Conservation (phyloP, 2,329 filamentous ascomycete species). For the Fusarium sp. region DNA sequence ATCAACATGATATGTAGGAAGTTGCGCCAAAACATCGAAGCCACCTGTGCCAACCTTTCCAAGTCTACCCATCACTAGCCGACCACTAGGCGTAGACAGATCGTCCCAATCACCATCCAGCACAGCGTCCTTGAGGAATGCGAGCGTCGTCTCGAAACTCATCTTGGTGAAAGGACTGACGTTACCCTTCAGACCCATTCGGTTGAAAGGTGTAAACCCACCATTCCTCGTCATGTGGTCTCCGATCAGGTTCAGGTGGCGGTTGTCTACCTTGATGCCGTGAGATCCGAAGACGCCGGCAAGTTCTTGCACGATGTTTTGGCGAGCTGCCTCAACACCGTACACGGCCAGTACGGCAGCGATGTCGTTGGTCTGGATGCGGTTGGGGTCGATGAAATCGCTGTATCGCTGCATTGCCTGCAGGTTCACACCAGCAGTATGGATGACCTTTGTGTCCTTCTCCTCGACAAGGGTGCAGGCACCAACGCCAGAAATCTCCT, state of each 20-base stretch:
- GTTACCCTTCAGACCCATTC: slow-evolving; percentile 85
- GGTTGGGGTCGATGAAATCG: slow-evolving; percentile 85
- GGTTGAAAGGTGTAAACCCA: slow-evolving; percentile 89
- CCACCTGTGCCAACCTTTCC: slow-evolving; percentile 88
- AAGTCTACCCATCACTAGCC: slow-evolving; percentile 86
- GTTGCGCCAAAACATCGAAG: slow-evolving; percentile 82
- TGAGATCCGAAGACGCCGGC: slow-evolving; percentile 86
- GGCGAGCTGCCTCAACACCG: slow-evolving; percentile 91
- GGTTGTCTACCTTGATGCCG: slow-evolving; percentile 89
- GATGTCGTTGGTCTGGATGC: slow-evolving; percentile 92
- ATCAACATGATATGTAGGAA: slow-evolving; percentile 61
- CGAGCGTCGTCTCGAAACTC: slow-evolving; percentile 98
- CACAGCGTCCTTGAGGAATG: slow-evolving; percentile 92
- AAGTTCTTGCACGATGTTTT: slow-evolving; percentile 87
- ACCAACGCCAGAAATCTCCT: slow-evolving; percentile 82
- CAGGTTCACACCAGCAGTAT: slow-evolving; percentile 88
- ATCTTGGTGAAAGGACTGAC: slow-evolving; percentile 97
- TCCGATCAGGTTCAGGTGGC: slow-evolving; percentile 93
- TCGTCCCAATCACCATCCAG: slow-evolving; percentile 92
- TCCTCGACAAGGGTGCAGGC: slow-evolving; percentile 72
- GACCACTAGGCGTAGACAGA: slow-evolving; percentile 82
- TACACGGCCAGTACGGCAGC: slow-evolving; percentile 84
- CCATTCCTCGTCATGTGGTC: slow-evolving; percentile 98
- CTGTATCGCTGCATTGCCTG: slow-evolving; percentile 89
- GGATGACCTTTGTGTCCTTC: slow-evolving; percentile 67